phyloP scores from a whole-genome alignment of 805 yeast genomes.

The Yarrowia porcina region DNA sequence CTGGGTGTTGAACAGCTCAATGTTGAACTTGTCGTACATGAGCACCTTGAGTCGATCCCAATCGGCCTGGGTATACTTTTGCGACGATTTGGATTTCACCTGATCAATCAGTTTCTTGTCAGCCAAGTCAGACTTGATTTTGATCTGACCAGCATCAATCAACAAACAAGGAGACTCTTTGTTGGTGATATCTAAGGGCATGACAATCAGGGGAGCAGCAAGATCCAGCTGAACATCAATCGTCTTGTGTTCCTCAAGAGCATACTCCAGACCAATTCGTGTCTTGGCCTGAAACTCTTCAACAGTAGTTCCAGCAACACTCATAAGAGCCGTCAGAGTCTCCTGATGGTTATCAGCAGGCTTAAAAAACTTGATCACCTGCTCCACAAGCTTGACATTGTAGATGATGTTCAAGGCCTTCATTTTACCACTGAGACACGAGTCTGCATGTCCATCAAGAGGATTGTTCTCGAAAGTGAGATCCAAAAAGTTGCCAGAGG shows the following conservation, averaged over 20 bases:
- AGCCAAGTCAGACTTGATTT: conserved; percentile 75
- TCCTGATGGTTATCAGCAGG: conserved; percentile 85
- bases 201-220: conserved; percentile 86
- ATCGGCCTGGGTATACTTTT: conserved; percentile 57
- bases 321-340: conserved; percentile 84
- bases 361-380: conserved; percentile 68
- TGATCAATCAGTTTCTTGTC: conserved; percentile 64
- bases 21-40: conserved; percentile 84
- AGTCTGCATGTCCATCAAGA: conserved; percentile 76
- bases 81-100: conserved; percentile 57
- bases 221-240: conserved; percentile 79
- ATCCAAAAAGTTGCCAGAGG: conserved; percentile 55
- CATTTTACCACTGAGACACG: conserved; percentile 66
- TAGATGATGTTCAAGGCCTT: conserved; percentile 87
- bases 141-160: conserved; percentile 93
- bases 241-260: conserved; percentile 92
- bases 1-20: conserved; percentile 80
- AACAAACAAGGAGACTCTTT: conserved; percentile 87
- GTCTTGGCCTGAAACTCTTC: conserved; percentile 90
- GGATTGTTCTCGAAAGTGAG: conserved; percentile 85
- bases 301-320: conserved; percentile 92
- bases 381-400: conserved; percentile 79
- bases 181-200: conserved; percentile 76
- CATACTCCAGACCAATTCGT: conserved; percentile 86
- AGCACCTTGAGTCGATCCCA: conserved; percentile 71